Percentiles rank a stretch among this genome's conserved stretches.
Evolutionary conservation across 2,329 filamentous ascomycete genomes (phyloP).

Genomic region (Aspergillus viridinutans): DNA sequence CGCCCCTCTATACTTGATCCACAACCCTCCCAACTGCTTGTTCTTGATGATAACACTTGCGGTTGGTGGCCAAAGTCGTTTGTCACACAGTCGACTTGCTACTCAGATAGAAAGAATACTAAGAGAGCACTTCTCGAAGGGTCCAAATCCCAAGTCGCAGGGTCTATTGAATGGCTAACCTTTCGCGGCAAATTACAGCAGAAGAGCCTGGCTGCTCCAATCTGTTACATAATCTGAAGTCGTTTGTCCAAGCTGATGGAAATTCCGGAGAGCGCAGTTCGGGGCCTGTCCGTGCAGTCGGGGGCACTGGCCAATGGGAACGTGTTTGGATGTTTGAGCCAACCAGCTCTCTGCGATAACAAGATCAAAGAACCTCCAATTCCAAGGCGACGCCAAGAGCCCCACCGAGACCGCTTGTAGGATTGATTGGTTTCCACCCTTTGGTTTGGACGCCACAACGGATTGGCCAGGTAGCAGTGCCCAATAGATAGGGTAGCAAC

Average conservation of each 20-base stretch:
- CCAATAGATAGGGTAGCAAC: neutral
- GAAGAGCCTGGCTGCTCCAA: neutral
- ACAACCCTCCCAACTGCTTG: neutral
- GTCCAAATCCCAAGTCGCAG: neutral
- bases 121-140: neutral
- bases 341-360: slow-evolving; percentile 16
- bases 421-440: slow-evolving; percentile 15
- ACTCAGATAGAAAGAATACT: neutral
- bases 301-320: slow-evolving; percentile 13
- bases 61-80: neutral
- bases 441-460: neutral
- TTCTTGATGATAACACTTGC: neutral
- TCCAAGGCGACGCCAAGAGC: slow-evolving; percentile 8
- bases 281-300: slow-evolving; percentile 18
- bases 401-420: slow-evolving; percentile 10
- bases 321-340: neutral
- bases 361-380: slow-evolving; percentile 14
- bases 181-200: neutral
- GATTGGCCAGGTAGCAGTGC: neutral
- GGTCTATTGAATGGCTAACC: neutral
- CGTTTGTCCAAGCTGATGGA: neutral
- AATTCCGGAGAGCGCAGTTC: slow-evolving; percentile 6
- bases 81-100: neutral
- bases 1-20: neutral
- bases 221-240: slow-evolving; percentile 1